These are phyloP conservation scores for Carex scoparia DNA, from an alignment of 176 grass and related monocot genomes.

Conservation along the genomic window DNA sequence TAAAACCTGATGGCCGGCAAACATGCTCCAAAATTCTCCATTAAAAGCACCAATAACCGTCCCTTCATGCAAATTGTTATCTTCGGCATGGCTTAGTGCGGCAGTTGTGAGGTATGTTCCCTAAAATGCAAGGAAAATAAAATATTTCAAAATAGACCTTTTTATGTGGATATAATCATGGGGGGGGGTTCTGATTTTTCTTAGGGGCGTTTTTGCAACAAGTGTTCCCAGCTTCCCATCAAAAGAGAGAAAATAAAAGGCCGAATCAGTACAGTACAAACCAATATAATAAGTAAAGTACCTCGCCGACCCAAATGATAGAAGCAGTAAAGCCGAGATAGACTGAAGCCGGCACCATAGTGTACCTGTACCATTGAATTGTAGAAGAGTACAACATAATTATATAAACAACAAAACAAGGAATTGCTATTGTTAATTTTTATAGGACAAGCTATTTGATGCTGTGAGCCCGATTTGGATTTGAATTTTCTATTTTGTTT, in stretches of 20 bases:
- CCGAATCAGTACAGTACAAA: no score
- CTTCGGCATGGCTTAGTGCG: constrained; percentile 73
- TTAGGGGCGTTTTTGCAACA: no score
- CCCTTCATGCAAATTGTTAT: constrained; percentile 67
- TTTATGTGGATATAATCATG: no score
- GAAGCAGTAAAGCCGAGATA: constrained; percentile 94
- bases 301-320: constrained; percentile 96
- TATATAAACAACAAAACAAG: no score
- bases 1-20: constrained; percentile 84
- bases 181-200: no score
- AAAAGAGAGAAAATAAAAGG: no score
- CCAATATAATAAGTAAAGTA: constrained; percentile 1
- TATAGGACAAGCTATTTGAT: no score
- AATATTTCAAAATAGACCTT: not conserved
- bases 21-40: constrained; percentile 96
- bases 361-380: constrained; percentile 46
- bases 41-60: constrained; percentile 78
- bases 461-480: no score
- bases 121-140: constrained; percentile 24
- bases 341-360: constrained; percentile 81
- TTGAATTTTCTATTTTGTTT: no score
- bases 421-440: no score
- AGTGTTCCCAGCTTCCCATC: no score
- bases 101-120: constrained; percentile 89
- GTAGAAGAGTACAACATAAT: not conserved